These are phyloP conservation scores for Candida sp. DNA, from an alignment of 1,139 yeast species.

Conservation along the genomic window DNA sequence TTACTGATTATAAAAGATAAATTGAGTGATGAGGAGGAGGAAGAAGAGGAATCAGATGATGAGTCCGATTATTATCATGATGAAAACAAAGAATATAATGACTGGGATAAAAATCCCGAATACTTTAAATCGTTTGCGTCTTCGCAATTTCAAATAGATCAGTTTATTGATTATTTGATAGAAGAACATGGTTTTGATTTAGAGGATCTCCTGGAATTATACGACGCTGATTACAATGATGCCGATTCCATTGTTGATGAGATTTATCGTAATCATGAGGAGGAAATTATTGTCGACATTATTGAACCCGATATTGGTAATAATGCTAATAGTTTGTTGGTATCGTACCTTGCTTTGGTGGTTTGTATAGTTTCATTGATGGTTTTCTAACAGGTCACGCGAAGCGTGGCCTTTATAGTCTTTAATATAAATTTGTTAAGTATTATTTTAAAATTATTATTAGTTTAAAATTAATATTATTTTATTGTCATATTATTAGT, in stretches of 20 bases:
- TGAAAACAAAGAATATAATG: constrained; percentile 1
- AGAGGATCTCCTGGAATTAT: constrained; percentile 18
- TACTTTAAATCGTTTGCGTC: constrained; percentile 7
- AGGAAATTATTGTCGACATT: neutral
- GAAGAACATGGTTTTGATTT: constrained; percentile 26
- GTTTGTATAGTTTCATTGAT: neutral
- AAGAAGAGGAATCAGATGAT: neutral
- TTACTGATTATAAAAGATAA: neutral
- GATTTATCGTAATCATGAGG: constrained; percentile 19
- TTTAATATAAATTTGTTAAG: no score
- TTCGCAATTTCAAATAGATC: constrained; percentile 15
- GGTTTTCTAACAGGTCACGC: neutral
- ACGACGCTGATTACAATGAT: constrained; percentile 9
- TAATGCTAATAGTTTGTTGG: neutral
- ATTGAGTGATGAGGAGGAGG: neutral
- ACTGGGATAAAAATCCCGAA: neutral
- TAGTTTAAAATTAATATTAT: no score
- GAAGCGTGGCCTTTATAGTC: no score
- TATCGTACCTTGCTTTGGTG: neutral
- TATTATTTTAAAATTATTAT: no score
- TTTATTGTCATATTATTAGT: no score
- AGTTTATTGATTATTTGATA: constrained; percentile 25
- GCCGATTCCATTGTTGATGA: constrained; percentile 36
- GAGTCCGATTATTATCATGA: neutral
- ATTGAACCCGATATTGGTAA: neutral